Base-by-base conservation (phyloP, 306 rosid species). In the Spatholobus suberectus region DNA sequence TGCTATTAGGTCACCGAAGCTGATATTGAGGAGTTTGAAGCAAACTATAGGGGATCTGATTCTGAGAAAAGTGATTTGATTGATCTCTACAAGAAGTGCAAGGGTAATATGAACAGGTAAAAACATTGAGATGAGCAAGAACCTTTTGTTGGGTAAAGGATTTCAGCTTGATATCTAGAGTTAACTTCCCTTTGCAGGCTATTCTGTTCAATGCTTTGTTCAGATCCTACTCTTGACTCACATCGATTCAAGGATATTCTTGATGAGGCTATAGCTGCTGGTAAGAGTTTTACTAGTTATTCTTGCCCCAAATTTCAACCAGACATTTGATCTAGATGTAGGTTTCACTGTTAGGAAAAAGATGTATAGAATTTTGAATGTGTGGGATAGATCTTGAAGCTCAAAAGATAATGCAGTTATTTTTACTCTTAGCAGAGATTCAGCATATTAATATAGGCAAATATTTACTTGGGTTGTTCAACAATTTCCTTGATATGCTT, bases 171-270 rank as follows among this genome's bases (percentile, higher is more conserved):
- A 61, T 35, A 49, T 66, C 35, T 66, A 1, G 77, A 61, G n/a
- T n/a, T n/a, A 72, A 75, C 29, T 38, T 80, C 61, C 17, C 63
- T 27, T 57, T 80, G 57, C 85, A 90, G 95, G 75, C 78, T 89
- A 46, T 91, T 89, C 86, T 87, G 90, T 83, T 93, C 96, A 76
- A 91, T 93, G 95, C 88, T 93, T 75, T 91, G 97, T 85, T 93
- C 94, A 0, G 94, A 91, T 77, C 88, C 88, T 52, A 87, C 87
- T 81, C 89, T 91, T 12, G 93, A 93, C 69, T 89, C 97, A 1
- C 90, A 88, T 80, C 86, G 88, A 17, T 89, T 77, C 89, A 90
- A 82, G 91, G 93, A 90, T 71, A 89, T 85, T 51, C 73, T 92
- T 62, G 93, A 92, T 29, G 93, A 88, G 84, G 83, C 87, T 41